Conservation (phyloP, 2,329 filamentous ascomycete genomes). For the Cadophora sp. region DNA sequence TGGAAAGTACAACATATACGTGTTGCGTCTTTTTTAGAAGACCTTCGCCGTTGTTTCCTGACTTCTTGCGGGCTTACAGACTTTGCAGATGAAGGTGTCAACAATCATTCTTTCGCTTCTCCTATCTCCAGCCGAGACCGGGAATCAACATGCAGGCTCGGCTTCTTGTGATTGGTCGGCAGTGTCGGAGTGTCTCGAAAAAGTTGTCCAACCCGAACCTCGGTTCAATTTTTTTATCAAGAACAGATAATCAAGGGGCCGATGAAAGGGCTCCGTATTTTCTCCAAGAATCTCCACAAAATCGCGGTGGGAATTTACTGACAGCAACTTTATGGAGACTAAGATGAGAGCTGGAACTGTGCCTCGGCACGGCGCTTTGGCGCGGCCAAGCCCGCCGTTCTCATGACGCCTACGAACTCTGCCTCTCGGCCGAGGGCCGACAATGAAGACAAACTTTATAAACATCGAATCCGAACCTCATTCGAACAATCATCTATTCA, state of each 20-base stretch:
- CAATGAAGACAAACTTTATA: slow-evolving; percentile 18
- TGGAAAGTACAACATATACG: no score
- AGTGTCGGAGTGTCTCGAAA: not conserved
- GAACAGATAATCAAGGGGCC: not conserved
- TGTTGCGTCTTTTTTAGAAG: not conserved
- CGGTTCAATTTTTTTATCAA: not conserved
- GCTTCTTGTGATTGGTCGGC: not conserved
- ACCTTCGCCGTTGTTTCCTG: not conserved
- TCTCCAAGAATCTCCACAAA: not conserved
- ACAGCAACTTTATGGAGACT: slow-evolving; percentile 3
- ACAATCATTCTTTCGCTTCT: not conserved
- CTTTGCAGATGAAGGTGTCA: not conserved
- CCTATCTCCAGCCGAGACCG: not conserved
- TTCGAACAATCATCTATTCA: not conserved
- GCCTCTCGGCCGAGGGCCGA: slow-evolving; percentile 31
- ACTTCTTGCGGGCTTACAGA: not conserved
- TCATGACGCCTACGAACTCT: slow-evolving; percentile 10
- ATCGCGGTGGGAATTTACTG: not conserved
- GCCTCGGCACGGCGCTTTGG: slow-evolving; percentile 26
- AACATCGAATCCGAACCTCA: not conserved
- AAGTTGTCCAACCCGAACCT: slow-evolving; percentile 1
- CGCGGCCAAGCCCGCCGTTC: slow-evolving; percentile 1
- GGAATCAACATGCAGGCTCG: not conserved
- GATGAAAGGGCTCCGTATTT: not conserved
- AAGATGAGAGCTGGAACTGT: slow-evolving; percentile 2